Evolutionary conservation across 2,329 filamentous ascomycete species (phyloP).

Genomic region (Botrytis cinerea): DNA sequence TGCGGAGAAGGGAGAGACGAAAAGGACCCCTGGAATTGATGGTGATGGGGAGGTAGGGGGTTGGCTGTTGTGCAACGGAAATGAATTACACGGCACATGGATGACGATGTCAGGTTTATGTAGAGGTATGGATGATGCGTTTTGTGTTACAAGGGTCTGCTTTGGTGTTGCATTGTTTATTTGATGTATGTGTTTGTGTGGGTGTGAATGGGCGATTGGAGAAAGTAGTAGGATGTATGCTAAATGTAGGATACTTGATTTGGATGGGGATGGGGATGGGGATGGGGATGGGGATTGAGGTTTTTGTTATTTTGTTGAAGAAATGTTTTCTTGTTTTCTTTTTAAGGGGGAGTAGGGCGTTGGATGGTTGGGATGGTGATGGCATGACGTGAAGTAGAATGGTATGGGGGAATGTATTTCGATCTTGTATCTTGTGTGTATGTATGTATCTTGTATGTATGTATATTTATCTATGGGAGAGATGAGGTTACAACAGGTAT

Average conservation of each 20-base stretch:
- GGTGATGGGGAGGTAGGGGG: background rate
- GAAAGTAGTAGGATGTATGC: background rate
- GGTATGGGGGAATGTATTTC: background rate
- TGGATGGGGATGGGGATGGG: background rate
- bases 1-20: background rate
- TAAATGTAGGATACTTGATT: background rate
- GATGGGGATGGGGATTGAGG: background rate
- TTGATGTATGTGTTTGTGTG: background rate
- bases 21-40: background rate
- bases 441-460: background rate
- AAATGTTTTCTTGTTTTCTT: no score
- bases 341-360: background rate
- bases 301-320: background rate
- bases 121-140: background rate
- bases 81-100: background rate
- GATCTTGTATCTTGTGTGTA: background rate
- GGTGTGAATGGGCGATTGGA: background rate
- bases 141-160: background rate
- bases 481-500: background rate
- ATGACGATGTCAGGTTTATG: conserved; percentile 2
- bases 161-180: background rate
- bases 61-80: background rate
- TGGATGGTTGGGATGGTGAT: background rate
- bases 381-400: no score
- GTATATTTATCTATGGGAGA: background rate